These are phyloP conservation scores for Phytophthora gonapodyides DNA, from an alignment of 352 stramenopile genomes.

Conservation along the genomic window DNA sequence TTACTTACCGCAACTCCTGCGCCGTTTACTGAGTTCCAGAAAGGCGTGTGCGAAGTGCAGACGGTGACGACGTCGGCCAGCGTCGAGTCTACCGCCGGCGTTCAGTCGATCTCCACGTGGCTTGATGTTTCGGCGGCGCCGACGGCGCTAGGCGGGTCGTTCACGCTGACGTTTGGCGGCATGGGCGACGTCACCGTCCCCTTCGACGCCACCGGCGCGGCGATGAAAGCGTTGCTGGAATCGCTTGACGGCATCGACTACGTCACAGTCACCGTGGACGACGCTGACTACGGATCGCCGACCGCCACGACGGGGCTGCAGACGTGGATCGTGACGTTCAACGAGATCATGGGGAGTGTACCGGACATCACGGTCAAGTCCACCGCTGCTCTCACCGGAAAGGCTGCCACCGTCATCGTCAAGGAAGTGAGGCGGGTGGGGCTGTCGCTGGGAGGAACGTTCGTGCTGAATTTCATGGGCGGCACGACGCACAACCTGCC, in stretches of 20 bases:
- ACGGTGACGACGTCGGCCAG: slow-evolving; percentile 92
- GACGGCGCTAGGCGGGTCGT: slow-evolving; percentile 58
- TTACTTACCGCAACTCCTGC: slow-evolving; percentile 37
- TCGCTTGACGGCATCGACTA: slow-evolving; percentile 75
- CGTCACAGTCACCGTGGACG: slow-evolving; percentile 65
- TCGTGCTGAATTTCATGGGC: slow-evolving; percentile 93
- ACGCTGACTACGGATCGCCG: slow-evolving; percentile 47
- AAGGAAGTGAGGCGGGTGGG: slow-evolving; percentile 76
- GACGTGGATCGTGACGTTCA: slow-evolving; percentile 92
- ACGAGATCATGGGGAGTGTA: slow-evolving; percentile 91
- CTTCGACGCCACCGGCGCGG: slow-evolving; percentile 33
- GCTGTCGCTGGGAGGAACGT: slow-evolving; percentile 88
- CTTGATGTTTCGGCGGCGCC: slow-evolving; percentile 46
- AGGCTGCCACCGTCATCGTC: slow-evolving; percentile 55
- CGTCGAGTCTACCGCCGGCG: slow-evolving; percentile 87
- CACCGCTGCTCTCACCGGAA: slow-evolving; percentile 66
- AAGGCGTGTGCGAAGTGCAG: slow-evolving; percentile 95
- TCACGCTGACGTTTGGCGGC: slow-evolving; percentile 66
- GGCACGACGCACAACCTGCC: slow-evolving; percentile 91
- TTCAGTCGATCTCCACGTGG: slow-evolving; percentile 89
- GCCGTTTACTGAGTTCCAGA: slow-evolving; percentile 69
- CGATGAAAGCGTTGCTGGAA: slow-evolving; percentile 74
- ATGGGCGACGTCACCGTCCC: slow-evolving; percentile 50
- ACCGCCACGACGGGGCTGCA: slow-evolving; percentile 42
- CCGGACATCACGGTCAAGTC: slow-evolving; percentile 71